Evolutionary conservation across 108 stramenopile genomes (phyloP).

Genomic region (Discostella pseudostelligera): DNA sequence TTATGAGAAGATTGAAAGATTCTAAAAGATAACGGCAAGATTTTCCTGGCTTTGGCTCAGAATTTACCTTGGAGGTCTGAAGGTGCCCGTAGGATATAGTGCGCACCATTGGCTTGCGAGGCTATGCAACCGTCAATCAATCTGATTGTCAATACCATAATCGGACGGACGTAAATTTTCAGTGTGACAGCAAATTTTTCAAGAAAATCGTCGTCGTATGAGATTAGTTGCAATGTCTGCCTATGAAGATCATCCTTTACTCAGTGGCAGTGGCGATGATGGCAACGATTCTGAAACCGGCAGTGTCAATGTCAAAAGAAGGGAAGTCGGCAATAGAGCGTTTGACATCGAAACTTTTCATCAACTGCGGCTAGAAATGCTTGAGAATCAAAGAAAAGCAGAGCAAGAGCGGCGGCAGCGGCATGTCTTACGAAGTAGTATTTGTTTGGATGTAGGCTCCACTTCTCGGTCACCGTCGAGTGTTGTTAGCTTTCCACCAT

Average conservation of each 20-base stretch:
- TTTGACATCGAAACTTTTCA: slow-evolving; percentile 12
- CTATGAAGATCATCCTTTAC: neutral
- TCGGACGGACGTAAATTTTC: no score
- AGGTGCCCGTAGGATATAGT: no score
- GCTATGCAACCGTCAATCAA: no score
- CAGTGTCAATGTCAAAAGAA: neutral
- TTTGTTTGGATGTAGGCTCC: neutral
- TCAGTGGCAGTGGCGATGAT: neutral
- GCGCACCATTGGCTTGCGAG: no score
- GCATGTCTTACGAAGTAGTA: neutral
- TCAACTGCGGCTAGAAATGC: slow-evolving; percentile 7
- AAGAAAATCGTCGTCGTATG: neutral
- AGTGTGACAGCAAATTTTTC: slow-evolving; percentile 10
- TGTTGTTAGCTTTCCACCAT: slow-evolving; percentile 1
- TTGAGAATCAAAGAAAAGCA: slow-evolving; percentile 11
- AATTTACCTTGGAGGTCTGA: no score
- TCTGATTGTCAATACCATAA: no score
- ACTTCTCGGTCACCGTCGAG: slow-evolving; percentile 2
- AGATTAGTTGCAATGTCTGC: neutral
- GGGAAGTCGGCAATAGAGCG: neutral
- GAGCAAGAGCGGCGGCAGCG: slow-evolving; percentile 2
- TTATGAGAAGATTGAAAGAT: no score
- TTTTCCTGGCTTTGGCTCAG: no score
- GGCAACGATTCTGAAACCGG: neutral
- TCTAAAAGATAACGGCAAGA: no score